Conservation (phyloP, 441 rosid species). For the Raphanus hybrid region DNA sequence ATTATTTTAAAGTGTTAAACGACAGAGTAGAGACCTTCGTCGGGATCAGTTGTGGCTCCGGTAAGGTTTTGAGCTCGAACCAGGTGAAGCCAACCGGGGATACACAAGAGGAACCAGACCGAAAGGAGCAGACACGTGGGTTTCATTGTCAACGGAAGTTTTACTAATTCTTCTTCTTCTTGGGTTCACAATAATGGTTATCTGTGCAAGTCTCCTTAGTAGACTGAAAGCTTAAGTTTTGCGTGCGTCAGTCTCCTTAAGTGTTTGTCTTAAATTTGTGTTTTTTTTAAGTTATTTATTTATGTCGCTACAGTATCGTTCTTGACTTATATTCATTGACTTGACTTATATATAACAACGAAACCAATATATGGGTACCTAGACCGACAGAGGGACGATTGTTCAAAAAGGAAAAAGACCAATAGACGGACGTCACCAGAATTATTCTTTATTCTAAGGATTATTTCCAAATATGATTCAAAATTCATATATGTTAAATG, state of each 20-base stretch:
- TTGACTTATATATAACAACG: background rate
- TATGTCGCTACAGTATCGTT: background rate
- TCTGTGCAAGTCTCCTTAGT: background rate
- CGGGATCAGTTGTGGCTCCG: conserved; percentile 24
- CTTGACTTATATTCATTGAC: background rate
- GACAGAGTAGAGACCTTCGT: conserved; percentile 26
- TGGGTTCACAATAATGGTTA: conserved; percentile 4
- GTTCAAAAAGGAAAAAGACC: too few species aligned
- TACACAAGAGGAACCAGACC: conserved; percentile 15
- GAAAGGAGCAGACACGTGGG: conserved; percentile 9
- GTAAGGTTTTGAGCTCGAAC: conserved; percentile 28
- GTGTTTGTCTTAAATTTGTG: background rate
- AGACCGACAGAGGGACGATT: background rate
- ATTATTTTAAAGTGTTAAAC: background rate
- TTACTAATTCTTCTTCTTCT: background rate
- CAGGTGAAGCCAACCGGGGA: conserved; percentile 4
- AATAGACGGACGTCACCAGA: background rate
- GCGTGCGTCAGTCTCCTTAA: background rate
- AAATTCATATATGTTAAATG: too few species aligned
- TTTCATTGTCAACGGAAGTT: conserved; percentile 18
- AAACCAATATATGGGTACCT: background rate
- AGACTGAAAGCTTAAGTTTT: background rate
- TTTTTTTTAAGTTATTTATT: background rate
- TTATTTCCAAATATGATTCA: too few species aligned
- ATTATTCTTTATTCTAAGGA: too few species aligned